These are phyloP conservation scores for Brassica napus DNA, from an alignment of 345 rosid species.

Conservation along the genomic window DNA sequence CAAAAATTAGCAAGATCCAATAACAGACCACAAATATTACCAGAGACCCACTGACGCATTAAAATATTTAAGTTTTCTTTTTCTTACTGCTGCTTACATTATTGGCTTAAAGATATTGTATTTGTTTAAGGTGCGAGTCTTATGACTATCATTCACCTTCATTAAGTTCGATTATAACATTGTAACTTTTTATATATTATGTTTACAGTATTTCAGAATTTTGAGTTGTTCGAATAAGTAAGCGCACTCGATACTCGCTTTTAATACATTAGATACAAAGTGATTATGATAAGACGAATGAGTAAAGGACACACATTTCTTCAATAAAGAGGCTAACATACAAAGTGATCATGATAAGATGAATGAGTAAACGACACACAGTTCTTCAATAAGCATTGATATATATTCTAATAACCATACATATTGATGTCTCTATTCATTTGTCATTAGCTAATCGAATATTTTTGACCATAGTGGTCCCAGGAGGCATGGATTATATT, in stretches of 20 bases:
- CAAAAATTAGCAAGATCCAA: not conserved
- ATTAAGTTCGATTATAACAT: not conserved
- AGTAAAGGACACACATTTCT: constrained; percentile 16
- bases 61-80: too few species aligned
- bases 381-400: not conserved
- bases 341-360: constrained; percentile 1
- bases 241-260: constrained; percentile 11
- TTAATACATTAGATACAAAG: not conserved
- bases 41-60: too few species aligned
- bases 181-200: not conserved
- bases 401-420: not conserved
- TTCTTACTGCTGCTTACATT: not conserved
- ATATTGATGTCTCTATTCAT: constrained; percentile 3
- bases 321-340: not conserved
- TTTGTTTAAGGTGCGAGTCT: not conserved
- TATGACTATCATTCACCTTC: not conserved
- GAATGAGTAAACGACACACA: constrained; percentile 19
- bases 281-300: not conserved
- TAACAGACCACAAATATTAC: not conserved
- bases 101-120: not conserved
- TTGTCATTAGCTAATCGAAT: constrained; percentile 23
- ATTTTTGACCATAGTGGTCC: constrained; percentile 4
- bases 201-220: constrained; percentile 1
- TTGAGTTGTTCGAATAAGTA: constrained; percentile 1
- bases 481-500: not conserved